Evolutionary conservation across 306 rosid genomes (phyloP).

Genomic region (Senna siamea): DNA sequence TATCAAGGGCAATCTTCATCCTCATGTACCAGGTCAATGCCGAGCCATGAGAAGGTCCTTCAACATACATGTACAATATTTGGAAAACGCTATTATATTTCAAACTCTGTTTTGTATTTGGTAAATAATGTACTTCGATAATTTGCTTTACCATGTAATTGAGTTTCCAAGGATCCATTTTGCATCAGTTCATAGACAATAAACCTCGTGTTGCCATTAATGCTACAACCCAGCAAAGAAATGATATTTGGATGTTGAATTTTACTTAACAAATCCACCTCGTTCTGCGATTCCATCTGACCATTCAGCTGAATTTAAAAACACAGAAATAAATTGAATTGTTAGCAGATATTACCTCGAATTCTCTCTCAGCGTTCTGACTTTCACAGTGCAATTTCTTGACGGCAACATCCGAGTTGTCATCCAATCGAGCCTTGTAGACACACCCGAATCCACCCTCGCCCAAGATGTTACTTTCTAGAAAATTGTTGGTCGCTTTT

Average conservation of each 20-base stretch:
- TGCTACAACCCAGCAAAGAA: constrained; percentile 77
- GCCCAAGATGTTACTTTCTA: constrained; percentile 78
- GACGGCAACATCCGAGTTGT: constrained; percentile 73
- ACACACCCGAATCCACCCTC: constrained; percentile 98
- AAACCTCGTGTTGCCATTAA: constrained; percentile 60
- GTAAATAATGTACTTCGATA: not conserved
- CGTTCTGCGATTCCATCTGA: constrained; percentile 75
- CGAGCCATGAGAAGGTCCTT: constrained; percentile 91
- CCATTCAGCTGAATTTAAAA: constrained; percentile 3
- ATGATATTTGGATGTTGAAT: constrained; percentile 89
- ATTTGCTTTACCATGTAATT: constrained; percentile 75
- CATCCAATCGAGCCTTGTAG: constrained; percentile 78
- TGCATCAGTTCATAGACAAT: constrained; percentile 91
- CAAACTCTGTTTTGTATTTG: no score
- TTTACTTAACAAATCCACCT: constrained; percentile 78
- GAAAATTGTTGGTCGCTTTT: constrained; percentile 70
- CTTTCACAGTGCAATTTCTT: constrained; percentile 73
- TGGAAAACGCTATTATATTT: constrained; percentile 14
- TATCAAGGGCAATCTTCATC: constrained; percentile 93
- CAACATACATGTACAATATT: constrained; percentile 30
- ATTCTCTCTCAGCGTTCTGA: constrained; percentile 75
- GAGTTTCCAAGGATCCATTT: constrained; percentile 92
- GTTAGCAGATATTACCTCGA: constrained; percentile 55
- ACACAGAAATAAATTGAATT: not conserved
- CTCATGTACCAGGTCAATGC: constrained; percentile 90